A percentile compares a stretch with the other conserved stretches of the same genome.
Evolutionary conservation across 139 green algal species (phyloP).

Genomic region (Ettlia oleoabundans): DNA sequence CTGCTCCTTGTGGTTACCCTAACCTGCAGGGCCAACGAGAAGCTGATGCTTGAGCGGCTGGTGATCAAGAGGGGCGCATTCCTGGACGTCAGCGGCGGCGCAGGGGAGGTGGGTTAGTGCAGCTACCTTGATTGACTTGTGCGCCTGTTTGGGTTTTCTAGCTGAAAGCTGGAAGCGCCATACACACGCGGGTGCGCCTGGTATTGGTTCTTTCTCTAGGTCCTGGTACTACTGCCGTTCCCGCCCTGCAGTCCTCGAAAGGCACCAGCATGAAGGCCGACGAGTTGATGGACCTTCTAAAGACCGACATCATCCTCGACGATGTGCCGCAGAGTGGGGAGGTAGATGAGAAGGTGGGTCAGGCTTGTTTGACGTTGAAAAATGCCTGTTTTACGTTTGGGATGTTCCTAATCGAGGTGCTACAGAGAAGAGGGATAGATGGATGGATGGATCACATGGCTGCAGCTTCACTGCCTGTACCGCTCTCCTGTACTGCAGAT

Average conservation of each 20-base stretch:
- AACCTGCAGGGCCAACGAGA: constrained; percentile 64
- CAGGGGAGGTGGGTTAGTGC: constrained; percentile 5
- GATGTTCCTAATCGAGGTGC: no score
- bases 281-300: constrained; percentile 86
- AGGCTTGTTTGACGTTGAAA: no score
- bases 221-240: no score
- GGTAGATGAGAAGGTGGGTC: constrained; percentile 62
- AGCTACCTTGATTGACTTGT: no score
- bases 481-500: no score
- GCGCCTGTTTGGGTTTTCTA: no score
- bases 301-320: constrained; percentile 46
- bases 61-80: constrained; percentile 98
- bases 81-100: constrained; percentile 60
- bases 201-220: background rate
- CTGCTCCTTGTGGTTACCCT: no score
- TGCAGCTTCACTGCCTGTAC: no score
- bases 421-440: no score
- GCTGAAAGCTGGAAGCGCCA: no score
- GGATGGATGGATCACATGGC: no score
- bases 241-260: background rate
- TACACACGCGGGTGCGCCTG: background rate
- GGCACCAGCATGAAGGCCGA: constrained; percentile 58
- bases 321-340: constrained; percentile 77
- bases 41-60: constrained; percentile 92
- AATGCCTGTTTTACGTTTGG: no score